Evolutionary conservation across 805 yeast species (phyloP), one percentile per base, ranked within the genome.

Genomic region (Pichia gijzeniarum): DNA sequence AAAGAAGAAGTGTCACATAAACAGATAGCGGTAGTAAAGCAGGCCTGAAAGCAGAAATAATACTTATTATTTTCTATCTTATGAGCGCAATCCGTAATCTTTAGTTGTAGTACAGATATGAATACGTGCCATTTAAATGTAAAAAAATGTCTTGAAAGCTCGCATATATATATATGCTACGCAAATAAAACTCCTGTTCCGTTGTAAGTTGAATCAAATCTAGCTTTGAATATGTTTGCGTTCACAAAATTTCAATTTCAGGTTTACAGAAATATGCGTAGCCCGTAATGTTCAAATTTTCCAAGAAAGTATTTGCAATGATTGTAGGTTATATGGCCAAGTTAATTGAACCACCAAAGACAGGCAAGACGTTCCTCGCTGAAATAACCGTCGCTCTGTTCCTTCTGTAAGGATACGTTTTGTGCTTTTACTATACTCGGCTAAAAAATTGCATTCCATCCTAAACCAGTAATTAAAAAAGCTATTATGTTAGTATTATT

Each of bases 331-430:
- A 51, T 9, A 74, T 59, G 1, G 83, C 81, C 32, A 78, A 63
- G 0, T 85, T 84, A 22, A 77, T 62, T 1, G 83, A 71, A n/a
- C 82, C 82, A 14, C 85, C 85, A 46, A 80, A 70, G 3, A 80
- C 73, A 44, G 85, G 63, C 39, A 75, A 53, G 20, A 77, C 76
- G 52, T 77, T 78, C 56, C 85, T 66, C 1, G 80, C 67, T 3
- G 80, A 69, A 9, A 78, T 77, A 13, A 76, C 76, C 12, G 79
- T 79, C 0, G 84, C 80, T 38, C 85, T 59, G 49, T 79, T 83
- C 3, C 71, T 64, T 41, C 71, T 68, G 33, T 51, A 60, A 14
- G 77, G 64, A 48, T 76, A 77, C 1, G 80, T n/a, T 79, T 54
- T 71, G 82, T 32, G 70, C 69, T 1, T 81, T 82, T 10, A 77